A percentile compares a stretch with the other conserved stretches of the same genome.
Conservation (phyloP, 2,329 filamentous ascomycete species). For the Cyphellophora europaea region DNA sequence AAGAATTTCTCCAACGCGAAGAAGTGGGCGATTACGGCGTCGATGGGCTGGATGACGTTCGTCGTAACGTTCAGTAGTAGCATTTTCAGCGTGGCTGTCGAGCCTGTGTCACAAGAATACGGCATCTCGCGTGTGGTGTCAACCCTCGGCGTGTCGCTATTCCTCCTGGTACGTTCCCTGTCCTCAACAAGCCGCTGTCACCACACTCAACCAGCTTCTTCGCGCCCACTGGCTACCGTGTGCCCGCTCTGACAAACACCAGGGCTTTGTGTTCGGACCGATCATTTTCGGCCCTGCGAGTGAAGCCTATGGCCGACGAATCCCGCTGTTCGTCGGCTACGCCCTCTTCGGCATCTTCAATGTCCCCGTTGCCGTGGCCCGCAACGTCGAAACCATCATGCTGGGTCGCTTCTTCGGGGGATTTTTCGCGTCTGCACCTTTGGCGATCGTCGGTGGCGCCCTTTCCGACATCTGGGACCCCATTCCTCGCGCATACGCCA, state of each 20-base stretch:
- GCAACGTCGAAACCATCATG: conserved; percentile 45
- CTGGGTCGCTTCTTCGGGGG: conserved; percentile 46
- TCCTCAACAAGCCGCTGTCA: conserved; percentile 2
- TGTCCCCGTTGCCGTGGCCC: conserved; percentile 45
- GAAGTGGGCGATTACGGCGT: conserved; percentile 35
- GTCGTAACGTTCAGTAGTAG: conserved; percentile 25
- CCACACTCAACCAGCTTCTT: no score
- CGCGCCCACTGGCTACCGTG: no score
- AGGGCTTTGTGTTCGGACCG: conserved; percentile 31
- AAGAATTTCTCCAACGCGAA: conserved; percentile 20
- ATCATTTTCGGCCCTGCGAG: conserved; percentile 35
- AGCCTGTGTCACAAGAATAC: conserved; percentile 31
- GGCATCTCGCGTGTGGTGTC: conserved; percentile 39
- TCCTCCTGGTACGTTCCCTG: conserved; percentile 32
- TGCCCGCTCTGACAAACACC: no score
- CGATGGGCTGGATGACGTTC: conserved; percentile 34
- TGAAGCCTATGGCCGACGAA: conserved; percentile 41
- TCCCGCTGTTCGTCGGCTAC: conserved; percentile 41
- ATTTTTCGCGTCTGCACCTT: conserved; percentile 40
- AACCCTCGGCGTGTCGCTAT: conserved; percentile 39
- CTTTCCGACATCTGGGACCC: conserved; percentile 42
- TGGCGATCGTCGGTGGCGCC: conserved; percentile 42
- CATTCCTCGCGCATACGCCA: conserved; percentile 36
- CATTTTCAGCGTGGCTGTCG: conserved; percentile 25
- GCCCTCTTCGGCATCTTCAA: conserved; percentile 43